Conservation (phyloP, 163 green algal species). For the Chloromonas sp. region DNA sequence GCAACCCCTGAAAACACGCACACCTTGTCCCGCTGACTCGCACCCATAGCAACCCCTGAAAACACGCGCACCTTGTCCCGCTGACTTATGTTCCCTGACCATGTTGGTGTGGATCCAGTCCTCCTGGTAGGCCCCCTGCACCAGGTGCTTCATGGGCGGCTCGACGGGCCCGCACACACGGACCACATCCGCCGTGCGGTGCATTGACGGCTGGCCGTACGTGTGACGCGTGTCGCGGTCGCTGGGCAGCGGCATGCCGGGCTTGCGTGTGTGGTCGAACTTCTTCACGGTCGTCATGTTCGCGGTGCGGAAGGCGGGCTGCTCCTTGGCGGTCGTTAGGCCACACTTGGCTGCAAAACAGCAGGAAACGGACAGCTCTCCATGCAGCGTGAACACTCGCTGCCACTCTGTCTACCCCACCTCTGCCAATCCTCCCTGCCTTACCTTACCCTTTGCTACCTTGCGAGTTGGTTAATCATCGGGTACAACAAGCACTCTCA, state of each 20-base stretch:
- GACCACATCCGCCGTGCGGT: conserved; percentile 27
- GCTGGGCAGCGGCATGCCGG: conserved; percentile 12
- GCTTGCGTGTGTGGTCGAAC: not conserved
- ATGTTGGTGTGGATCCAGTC: conserved; percentile 1
- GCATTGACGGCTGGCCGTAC: conserved; percentile 23
- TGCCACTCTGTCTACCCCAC: too few relatives aligned
- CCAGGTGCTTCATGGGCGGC: conserved; percentile 35
- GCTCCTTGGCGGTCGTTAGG: conserved; percentile 33
- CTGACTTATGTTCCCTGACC: not conserved
- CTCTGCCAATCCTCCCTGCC: too few relatives aligned
- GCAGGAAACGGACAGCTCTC: not conserved
- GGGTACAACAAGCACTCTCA: too few relatives aligned
- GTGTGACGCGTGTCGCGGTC: conserved; percentile 4
- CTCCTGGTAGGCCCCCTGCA: conserved; percentile 31
- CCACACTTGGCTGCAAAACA: conserved; percentile 13
- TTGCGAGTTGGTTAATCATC: too few relatives aligned
- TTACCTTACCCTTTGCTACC: too few relatives aligned
- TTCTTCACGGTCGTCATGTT: conserved; percentile 9
- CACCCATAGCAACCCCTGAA: too few relatives aligned
- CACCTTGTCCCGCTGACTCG: not conserved
- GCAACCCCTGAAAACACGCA: too few relatives aligned
- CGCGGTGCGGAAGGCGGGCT: conserved; percentile 18
- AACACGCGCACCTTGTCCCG: not conserved
- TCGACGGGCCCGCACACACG: conserved; percentile 21
- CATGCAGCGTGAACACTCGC: not conserved